Conservation (phyloP, 306 rosid genomes). For the Lathyrus tuberosus region DNA sequence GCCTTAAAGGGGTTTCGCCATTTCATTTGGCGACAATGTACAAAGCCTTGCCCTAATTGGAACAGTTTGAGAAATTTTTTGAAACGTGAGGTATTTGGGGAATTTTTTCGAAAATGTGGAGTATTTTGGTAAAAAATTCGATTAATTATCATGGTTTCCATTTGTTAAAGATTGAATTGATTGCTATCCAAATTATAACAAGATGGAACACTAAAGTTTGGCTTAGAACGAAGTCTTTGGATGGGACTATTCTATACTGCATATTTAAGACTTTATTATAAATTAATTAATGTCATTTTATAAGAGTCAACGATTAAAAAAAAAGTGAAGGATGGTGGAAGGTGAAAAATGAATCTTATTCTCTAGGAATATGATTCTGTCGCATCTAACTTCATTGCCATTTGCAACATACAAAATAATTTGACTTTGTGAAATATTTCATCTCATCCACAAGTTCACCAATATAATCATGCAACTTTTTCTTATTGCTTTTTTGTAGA, state of each 20-base stretch:
- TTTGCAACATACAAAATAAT: conserved; percentile 51
- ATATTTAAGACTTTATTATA: conserved; percentile 11
- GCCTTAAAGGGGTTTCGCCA: too few species aligned
- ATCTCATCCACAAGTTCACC: conserved; percentile 49
- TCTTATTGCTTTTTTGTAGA: conserved; percentile 40
- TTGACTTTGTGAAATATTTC: conserved; percentile 50
- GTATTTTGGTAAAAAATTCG: too few species aligned
- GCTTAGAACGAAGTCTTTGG: conserved; percentile 37
- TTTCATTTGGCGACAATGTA: too few species aligned
- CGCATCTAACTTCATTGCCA: conserved; percentile 52
- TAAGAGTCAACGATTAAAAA: conserved; percentile 56
- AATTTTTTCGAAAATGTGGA: too few species aligned
- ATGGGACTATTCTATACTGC: neutral
- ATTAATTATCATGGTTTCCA: conserved; percentile 29
- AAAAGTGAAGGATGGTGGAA: conserved; percentile 52
- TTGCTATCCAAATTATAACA: conserved; percentile 38
- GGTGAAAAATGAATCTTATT: conserved; percentile 53
- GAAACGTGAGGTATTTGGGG: too few species aligned
- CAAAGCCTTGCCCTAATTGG: too few species aligned
- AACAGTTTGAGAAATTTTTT: too few species aligned
- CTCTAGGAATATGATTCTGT: conserved; percentile 58
- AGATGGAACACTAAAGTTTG: conserved; percentile 45
- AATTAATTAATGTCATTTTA: conserved; percentile 34
- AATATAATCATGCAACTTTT: conserved; percentile 41
- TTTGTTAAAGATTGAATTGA: conserved; percentile 38